Percentiles rank a stretch among this genome's conserved stretches.
These are phyloP conservation scores for Cytospora paraplurivora DNA, from an alignment of 2,329 filamentous ascomycete genomes.

Conservation along the genomic window DNA sequence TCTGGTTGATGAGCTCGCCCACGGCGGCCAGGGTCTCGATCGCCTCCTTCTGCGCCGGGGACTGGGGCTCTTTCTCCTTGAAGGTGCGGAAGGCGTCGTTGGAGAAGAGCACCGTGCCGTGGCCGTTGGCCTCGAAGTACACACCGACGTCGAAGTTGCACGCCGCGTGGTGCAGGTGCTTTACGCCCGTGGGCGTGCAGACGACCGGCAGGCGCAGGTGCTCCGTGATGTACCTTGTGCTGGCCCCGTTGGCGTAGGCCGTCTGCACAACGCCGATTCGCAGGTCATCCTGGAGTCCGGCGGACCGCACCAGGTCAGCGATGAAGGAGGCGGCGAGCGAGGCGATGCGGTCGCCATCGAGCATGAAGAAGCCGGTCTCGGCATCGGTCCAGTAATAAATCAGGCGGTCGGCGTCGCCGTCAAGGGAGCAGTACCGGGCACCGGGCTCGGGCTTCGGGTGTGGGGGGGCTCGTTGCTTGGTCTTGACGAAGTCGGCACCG, in stretches of 20 bases:
- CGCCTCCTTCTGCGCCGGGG: conserved; percentile 86
- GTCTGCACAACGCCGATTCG: conserved; percentile 96
- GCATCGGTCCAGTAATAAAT: conserved; percentile 93
- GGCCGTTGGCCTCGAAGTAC: conserved; percentile 98
- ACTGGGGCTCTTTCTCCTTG: conserved; percentile 78
- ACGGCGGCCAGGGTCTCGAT: conserved; percentile 82
- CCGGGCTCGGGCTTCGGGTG: conserved; percentile 75
- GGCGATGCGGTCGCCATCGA: conserved; percentile 96
- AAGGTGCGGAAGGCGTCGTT: conserved; percentile 79
- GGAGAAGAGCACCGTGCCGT: conserved; percentile 95
- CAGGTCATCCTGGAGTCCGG: conserved; percentile 76
- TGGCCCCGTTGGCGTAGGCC: conserved; percentile 94
- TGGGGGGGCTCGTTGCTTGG: conserved; percentile 86
- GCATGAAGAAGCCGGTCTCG: conserved; percentile 81
- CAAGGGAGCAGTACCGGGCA: conserved; percentile 84
- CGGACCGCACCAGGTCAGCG: conserved; percentile 79
- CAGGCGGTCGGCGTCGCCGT: conserved; percentile 92
- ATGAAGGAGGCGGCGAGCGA: conserved; percentile 94
- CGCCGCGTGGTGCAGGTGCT: conserved; percentile 96
- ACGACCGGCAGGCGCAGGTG: conserved; percentile 86
- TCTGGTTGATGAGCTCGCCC: conserved; percentile 94
- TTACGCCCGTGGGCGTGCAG: conserved; percentile 93
- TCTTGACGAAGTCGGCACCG: conserved; percentile 97
- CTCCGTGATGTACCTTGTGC: conserved; percentile 88
- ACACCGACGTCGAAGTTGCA: conserved; percentile 93